Evolutionary conservation across 2,329 filamentous ascomycete genomes (phyloP).

Genomic region (Pseudogymnoascus sp.): DNA sequence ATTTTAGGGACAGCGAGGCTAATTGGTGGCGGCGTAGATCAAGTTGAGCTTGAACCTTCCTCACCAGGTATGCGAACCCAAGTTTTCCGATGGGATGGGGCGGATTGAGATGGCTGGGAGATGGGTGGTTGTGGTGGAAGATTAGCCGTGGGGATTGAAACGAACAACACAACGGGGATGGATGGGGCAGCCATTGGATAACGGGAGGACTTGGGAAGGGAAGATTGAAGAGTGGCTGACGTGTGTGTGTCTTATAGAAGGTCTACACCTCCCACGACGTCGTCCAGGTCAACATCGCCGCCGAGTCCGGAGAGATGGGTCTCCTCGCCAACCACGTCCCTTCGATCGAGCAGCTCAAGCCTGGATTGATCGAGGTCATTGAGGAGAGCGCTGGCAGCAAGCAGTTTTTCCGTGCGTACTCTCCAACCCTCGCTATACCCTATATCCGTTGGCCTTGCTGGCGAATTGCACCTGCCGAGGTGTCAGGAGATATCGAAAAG

Average conservation of each 20-base stretch:
- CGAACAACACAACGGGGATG: neutral
- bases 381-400: slow-evolving; percentile 86
- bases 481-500: neutral
- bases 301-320: slow-evolving; percentile 98
- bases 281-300: slow-evolving; percentile 97
- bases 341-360: slow-evolving; percentile 97
- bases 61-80: slow-evolving; percentile 73
- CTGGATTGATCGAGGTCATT: slow-evolving; percentile 87
- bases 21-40: slow-evolving; percentile 48
- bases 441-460: no score
- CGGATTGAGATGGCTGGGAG: neutral
- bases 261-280: slow-evolving; percentile 61
- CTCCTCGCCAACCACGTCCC: slow-evolving; percentile 98
- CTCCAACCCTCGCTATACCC: no score
- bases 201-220: slow-evolving; percentile 12
- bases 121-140: neutral
- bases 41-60: slow-evolving; percentile 96
- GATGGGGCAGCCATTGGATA: neutral
- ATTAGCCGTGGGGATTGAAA: neutral
- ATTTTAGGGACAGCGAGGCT: slow-evolving; percentile 15
- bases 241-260: slow-evolving; percentile 42
- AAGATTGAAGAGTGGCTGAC: slow-evolving; percentile 25
- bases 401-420: slow-evolving; percentile 83
- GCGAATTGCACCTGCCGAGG: neutral
- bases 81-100: neutral